phyloP scores from a whole-genome alignment of 805 yeast species.

The Tetrapisispora phaffii region DNA sequence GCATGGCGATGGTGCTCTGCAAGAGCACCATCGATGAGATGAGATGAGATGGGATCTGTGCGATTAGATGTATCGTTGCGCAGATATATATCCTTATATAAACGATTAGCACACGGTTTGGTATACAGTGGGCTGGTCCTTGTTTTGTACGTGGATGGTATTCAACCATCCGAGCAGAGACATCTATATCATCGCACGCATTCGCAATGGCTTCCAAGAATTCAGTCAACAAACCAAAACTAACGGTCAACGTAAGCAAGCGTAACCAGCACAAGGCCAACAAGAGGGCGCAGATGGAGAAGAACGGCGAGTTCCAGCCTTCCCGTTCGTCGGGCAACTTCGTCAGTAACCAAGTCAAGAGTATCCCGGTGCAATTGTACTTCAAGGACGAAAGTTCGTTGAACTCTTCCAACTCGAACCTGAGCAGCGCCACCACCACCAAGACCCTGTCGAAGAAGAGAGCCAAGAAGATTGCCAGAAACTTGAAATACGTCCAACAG shows the following conservation, averaged over 20 bases:
- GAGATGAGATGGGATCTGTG: too few species aligned
- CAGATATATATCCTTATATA: too few species aligned
- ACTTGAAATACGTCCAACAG: slow-evolving; percentile 56
- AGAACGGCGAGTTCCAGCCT: slow-evolving; percentile 33
- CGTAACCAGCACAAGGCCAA: slow-evolving; percentile 43
- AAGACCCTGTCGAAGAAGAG: slow-evolving; percentile 66
- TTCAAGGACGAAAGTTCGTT: slow-evolving; percentile 1
- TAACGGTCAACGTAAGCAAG: slow-evolving; percentile 40
- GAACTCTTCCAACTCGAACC: slow-evolving; percentile 2
- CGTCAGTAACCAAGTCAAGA: slow-evolving; percentile 33
- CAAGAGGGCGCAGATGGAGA: slow-evolving; percentile 46
- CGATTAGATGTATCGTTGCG: too few species aligned
- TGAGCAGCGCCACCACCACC: slow-evolving; percentile 34
- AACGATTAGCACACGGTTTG: too few species aligned
- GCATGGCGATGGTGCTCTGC: too few species aligned
- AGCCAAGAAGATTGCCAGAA: slow-evolving; percentile 70
- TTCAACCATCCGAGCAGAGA: too few species aligned
- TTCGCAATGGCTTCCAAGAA: slow-evolving; percentile 69
- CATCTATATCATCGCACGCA: background rate
- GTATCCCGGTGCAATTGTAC: slow-evolving; percentile 32
- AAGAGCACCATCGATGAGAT: too few species aligned
- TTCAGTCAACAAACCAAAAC: slow-evolving; percentile 72
- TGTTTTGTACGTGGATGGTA: too few species aligned
- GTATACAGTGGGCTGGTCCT: too few species aligned
- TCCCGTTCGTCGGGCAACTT: slow-evolving; percentile 38